phyloP scores from a whole-genome alignment of 1,284 basidiomycete genomes.

The Coniophora puteana region DNA sequence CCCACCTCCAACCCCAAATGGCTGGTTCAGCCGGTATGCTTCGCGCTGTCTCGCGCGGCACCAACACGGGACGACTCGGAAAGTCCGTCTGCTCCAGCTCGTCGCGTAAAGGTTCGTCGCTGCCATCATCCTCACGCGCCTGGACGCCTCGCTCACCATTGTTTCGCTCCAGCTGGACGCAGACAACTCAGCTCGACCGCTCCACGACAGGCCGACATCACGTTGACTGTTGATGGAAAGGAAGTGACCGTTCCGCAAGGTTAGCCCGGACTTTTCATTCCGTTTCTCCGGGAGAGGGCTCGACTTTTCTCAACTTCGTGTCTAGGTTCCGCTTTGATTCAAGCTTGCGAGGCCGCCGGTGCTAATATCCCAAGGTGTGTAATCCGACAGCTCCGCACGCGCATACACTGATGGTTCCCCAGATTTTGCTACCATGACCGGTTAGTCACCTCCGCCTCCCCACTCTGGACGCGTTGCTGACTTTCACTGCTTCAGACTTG shows the following conservation, averaged over 20 bases:
- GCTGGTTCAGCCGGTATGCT: slow-evolving; percentile 43
- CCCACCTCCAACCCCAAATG: slow-evolving; percentile 11
- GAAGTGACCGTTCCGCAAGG: slow-evolving; percentile 92
- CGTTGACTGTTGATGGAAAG: slow-evolving; percentile 89
- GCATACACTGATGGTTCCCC: slow-evolving; percentile 9
- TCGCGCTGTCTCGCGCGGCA: slow-evolving; percentile 61
- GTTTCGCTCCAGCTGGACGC: slow-evolving; percentile 38
- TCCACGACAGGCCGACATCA: slow-evolving; percentile 73
- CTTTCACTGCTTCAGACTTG: slow-evolving; percentile 48
- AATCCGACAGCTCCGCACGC: slow-evolving; percentile 13
- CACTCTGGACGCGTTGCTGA: slow-evolving; percentile 13
- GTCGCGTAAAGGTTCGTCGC: slow-evolving; percentile 37
- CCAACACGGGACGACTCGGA: slow-evolving; percentile 63
- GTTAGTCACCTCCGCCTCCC: slow-evolving; percentile 32
- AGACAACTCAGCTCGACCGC: slow-evolving; percentile 65
- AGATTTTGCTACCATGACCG: slow-evolving; percentile 95
- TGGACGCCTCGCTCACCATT: slow-evolving; percentile 4
- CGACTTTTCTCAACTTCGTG: slow-evolving; percentile 11
- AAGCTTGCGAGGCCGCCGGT: slow-evolving; percentile 91
- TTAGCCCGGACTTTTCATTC: slow-evolving; percentile 28
- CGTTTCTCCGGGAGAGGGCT: too few relatives aligned
- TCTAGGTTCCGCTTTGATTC: slow-evolving; percentile 88
- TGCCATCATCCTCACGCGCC: slow-evolving; percentile 4
- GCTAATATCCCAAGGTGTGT: slow-evolving; percentile 71
- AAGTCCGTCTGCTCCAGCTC: slow-evolving; percentile 48